These are phyloP conservation scores for Colletotrichum coccodes DNA, from an alignment of 2,329 filamentous ascomycete genomes.

Conservation along the genomic window DNA sequence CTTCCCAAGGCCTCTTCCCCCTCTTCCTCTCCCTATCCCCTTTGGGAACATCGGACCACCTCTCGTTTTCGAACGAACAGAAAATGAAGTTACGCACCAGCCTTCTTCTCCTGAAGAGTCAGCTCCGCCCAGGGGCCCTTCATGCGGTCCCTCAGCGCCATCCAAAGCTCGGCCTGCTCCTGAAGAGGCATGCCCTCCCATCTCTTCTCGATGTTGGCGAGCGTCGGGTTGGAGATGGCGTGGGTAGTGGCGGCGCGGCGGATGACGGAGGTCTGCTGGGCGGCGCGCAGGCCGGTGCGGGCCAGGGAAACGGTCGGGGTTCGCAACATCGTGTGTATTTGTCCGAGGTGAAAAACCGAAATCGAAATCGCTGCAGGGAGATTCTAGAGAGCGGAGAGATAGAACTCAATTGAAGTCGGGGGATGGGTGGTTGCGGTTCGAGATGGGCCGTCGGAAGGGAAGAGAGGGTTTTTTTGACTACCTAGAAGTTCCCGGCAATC, in stretches of 20 bases:
- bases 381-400: constrained; percentile 28
- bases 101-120: constrained; percentile 98
- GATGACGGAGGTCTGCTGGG: constrained; percentile 52
- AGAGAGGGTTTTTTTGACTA: constrained; percentile 36
- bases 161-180: constrained; percentile 99
- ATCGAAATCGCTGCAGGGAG: constrained; percentile 31
- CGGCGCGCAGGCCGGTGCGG: constrained; percentile 56
- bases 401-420: constrained; percentile 43
- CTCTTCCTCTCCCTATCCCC: neutral
- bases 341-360: constrained; percentile 25
- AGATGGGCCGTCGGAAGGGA: constrained; percentile 19
- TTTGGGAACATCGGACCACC: constrained; percentile 14
- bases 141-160: constrained; percentile 98
- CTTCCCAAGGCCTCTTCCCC: neutral
- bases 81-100: constrained; percentile 74
- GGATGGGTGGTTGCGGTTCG: constrained; percentile 9
- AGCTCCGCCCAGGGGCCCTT: constrained; percentile 97
- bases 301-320: constrained; percentile 62
- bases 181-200: constrained; percentile 98
- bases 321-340: constrained; percentile 60
- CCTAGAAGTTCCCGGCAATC: constrained; percentile 33
- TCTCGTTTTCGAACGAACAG: constrained; percentile 1
- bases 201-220: constrained; percentile 98
- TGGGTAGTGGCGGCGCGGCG: constrained; percentile 75
- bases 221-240: constrained; percentile 96